These are phyloP conservation scores for Chara braunii DNA, from an alignment of 139 green algal genomes.

Conservation along the genomic window DNA sequence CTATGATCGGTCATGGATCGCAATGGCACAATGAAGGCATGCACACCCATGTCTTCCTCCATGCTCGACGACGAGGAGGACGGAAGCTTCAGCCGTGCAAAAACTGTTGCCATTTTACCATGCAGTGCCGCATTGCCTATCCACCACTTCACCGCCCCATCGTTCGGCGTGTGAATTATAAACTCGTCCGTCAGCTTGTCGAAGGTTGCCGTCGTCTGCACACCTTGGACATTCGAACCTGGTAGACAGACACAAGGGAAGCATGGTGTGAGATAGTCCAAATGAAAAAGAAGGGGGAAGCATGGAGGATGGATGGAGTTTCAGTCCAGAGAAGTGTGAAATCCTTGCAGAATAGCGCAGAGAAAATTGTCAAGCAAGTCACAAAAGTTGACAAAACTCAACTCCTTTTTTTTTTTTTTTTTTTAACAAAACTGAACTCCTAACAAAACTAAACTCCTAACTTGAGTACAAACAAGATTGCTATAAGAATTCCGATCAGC, in stretches of 20 bases:
- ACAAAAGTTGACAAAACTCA: too few species aligned
- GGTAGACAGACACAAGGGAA: conserved; percentile 4
- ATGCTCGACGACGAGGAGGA: conserved; percentile 23
- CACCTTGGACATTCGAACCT: conserved; percentile 86
- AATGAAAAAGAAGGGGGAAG: neutral
- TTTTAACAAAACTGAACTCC: too few species aligned
- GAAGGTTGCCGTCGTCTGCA: conserved; percentile 90
- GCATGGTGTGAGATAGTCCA: too few species aligned
- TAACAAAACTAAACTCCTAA: too few species aligned
- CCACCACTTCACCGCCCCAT: conserved; percentile 84
- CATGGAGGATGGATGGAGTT: too few species aligned
- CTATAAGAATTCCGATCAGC: too few species aligned
- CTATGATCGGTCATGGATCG: conserved; percentile 21
- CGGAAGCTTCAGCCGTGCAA: conserved; percentile 73
- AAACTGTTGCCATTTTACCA: conserved; percentile 78
- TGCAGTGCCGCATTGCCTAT: conserved; percentile 85
- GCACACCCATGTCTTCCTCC: conserved; percentile 53
- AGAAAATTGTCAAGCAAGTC: too few species aligned
- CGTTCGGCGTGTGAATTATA: conserved; percentile 81
- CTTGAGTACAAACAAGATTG: too few species aligned
- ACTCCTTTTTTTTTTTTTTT: too few species aligned
- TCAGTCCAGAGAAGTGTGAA: too few species aligned
- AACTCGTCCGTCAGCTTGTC: conserved; percentile 69
- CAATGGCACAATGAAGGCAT: conserved; percentile 58
- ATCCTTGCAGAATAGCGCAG: too few species aligned